Evolutionary conservation across 2,329 filamentous ascomycete species (phyloP), one percentile per base, ranked within the genome.

Genomic region (Aspergillus quadricinctus): DNA sequence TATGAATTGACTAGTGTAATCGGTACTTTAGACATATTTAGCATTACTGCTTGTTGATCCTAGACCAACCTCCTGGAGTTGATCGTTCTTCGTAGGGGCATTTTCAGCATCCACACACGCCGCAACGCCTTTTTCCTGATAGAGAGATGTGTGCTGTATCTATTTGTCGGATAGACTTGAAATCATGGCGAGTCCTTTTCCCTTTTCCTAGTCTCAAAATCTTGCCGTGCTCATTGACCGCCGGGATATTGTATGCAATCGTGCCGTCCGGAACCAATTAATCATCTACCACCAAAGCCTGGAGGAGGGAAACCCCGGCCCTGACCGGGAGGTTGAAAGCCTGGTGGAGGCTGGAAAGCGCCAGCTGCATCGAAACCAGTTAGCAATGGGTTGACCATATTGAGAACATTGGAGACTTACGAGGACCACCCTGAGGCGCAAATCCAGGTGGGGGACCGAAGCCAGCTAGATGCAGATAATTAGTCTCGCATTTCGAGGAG

Each of bases 301-400:
- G 78, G 78, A 41, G 80, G 80, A 52, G 80, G 80, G 64, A 76
- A 81, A 53, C 79, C 79, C 62, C 79, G 76, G 53, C 79, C 80
- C 63, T 76, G 75, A 8, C 77, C 77, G 6, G 86, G 85, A 57
- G 88, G 86, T 76, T 91, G 88, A 77, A 93, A 93, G 61, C 89
- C 89, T 57, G 83, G 78, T 43, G 88, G 87, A 50, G 86, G 83
- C 58, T 83, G 83, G 64, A 80, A 80, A 59, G 73, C 73, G 54
- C 72, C 75, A 59, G 77, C 77, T 78, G 78, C 76, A 58, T 73
- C n/a, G 72, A 52, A 70, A 63, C 49, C 19, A 43, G 67, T 81
- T 67, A 79, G 76, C 60, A 57, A 41, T 56, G 28, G 28, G 45
- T 45, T 46, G n/a, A 48, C 21, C n/a, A 49, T 59, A 57, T 25